phyloP scores from a whole-genome alignment of 805 yeast genomes.

The Cyberlindnera mississippiensis region DNA sequence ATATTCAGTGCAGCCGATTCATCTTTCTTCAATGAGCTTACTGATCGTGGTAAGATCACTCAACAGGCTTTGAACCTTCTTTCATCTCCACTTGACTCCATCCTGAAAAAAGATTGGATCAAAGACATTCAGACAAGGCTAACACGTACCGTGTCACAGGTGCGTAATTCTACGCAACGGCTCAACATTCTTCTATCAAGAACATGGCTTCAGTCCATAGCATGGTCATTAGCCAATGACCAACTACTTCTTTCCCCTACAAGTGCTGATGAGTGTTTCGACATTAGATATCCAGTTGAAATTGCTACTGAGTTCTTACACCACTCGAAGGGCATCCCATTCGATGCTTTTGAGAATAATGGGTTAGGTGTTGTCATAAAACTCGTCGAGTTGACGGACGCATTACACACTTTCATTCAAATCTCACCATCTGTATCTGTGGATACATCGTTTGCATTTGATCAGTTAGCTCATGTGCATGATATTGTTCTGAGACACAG shows the following conservation, averaged over 20 bases:
- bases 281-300: constrained; percentile 18
- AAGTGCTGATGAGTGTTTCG: constrained; percentile 13
- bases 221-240: constrained; percentile 22
- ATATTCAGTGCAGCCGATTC: constrained; percentile 24
- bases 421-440: constrained; percentile 6
- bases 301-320: constrained; percentile 20
- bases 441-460: constrained; percentile 17
- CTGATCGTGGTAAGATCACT: background rate
- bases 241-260: constrained; percentile 10
- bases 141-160: constrained; percentile 5
- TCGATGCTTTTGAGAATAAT: constrained; percentile 23
- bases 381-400: constrained; percentile 22
- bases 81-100: constrained; percentile 6
- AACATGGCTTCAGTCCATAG: constrained; percentile 26
- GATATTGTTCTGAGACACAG: constrained; percentile 17
- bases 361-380: constrained; percentile 24
- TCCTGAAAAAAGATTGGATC: constrained; percentile 19
- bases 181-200: constrained; percentile 20
- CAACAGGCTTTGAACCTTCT: constrained; percentile 1
- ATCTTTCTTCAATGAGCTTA: constrained; percentile 18
- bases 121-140: constrained; percentile 17
- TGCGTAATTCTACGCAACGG: constrained; percentile 14
- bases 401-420: constrained; percentile 14
- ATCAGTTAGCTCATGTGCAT: constrained; percentile 18
- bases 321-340: constrained; percentile 15